These are phyloP conservation scores for Ustulina deusta DNA, from an alignment of 2,329 filamentous ascomycete species.

Conservation along the genomic window DNA sequence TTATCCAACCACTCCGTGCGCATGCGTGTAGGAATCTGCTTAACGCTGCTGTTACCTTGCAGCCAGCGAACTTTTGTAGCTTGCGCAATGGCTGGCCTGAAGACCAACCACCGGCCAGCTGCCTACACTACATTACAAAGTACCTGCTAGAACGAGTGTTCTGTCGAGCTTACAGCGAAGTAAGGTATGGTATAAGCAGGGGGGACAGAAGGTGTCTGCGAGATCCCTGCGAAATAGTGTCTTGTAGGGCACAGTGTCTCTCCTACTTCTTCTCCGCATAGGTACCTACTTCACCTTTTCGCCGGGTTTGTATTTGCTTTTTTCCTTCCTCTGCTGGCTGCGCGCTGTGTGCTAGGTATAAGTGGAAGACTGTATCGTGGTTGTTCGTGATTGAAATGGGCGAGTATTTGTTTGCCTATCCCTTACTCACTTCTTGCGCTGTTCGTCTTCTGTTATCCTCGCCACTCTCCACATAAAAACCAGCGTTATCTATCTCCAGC, in stretches of 20 bases:
- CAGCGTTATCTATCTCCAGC: slow-evolving; percentile 15
- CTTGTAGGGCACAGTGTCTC: slow-evolving; percentile 30
- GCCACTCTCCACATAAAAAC: slow-evolving; percentile 22
- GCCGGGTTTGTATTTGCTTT: slow-evolving; percentile 22
- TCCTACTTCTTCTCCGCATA: slow-evolving; percentile 23
- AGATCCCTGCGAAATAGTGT: slow-evolving; percentile 27
- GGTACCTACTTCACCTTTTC: slow-evolving; percentile 15
- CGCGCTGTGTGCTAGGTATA: slow-evolving; percentile 26
- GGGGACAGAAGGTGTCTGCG: slow-evolving; percentile 22
- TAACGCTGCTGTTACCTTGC: slow-evolving; percentile 35
- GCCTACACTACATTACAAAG: slow-evolving; percentile 13
- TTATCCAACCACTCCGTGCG: slow-evolving; percentile 16
- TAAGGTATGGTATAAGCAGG: slow-evolving; percentile 23
- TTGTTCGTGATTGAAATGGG: slow-evolving; percentile 33
- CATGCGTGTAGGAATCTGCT: slow-evolving; percentile 14
- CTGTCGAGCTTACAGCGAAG: slow-evolving; percentile 14
- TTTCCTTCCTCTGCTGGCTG: slow-evolving; percentile 25
- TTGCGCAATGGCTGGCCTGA: slow-evolving; percentile 29
- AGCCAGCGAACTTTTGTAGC: slow-evolving; percentile 24
- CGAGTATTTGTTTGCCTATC: slow-evolving; percentile 16
- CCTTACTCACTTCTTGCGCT: slow-evolving; percentile 4
- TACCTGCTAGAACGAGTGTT: slow-evolving; percentile 11
- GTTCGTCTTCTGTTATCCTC: slow-evolving; percentile 24
- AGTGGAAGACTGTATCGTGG: slow-evolving; percentile 26
- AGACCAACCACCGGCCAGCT: slow-evolving; percentile 25